Evolutionary conservation across 1,284 basidiomycete species (phyloP).

Genomic region (Mycena sp.): DNA sequence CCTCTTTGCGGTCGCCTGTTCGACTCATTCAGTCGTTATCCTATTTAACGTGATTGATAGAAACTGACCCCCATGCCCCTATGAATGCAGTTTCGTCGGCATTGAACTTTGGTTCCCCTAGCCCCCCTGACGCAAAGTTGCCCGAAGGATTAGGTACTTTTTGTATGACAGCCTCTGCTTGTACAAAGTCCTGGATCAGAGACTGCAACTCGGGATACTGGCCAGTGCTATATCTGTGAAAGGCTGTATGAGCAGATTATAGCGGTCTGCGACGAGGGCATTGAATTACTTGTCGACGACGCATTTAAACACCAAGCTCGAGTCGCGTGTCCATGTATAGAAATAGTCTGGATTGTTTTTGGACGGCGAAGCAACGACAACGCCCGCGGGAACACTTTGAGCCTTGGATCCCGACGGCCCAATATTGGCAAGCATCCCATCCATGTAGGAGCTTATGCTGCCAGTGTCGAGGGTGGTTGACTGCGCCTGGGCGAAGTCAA

Average conservation of each 20-base stretch:
- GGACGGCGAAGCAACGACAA: constrained; percentile 66
- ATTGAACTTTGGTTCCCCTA: constrained; percentile 62
- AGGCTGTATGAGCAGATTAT: not conserved
- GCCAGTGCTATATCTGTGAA: too few species aligned
- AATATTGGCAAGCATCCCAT: constrained; percentile 1
- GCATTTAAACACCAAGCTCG: constrained; percentile 60
- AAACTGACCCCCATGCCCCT: constrained; percentile 69
- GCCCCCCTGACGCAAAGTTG: constrained; percentile 61
- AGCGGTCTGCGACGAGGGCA: not conserved
- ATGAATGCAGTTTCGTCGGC: constrained; percentile 60
- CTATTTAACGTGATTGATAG: too few species aligned
- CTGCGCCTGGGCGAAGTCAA: not conserved
- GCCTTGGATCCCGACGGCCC: not conserved
- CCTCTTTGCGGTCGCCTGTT: constrained; percentile 76
- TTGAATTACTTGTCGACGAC: constrained; percentile 56
- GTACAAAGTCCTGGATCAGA: constrained; percentile 60
- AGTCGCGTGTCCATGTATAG: constrained; percentile 65
- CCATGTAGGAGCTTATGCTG: not conserved
- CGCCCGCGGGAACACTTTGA: constrained; percentile 47
- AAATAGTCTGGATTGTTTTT: constrained; percentile 60
- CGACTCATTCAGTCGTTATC: too few species aligned
- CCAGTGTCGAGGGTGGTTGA: not conserved
- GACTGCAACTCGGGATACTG: too few species aligned
- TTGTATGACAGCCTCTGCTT: constrained; percentile 57
- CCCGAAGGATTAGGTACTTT: constrained; percentile 69